A percentile compares a stretch with the other conserved stretches of the same genome.
Conservation (phyloP, 352 stramenopile species). For the Phytopythium vexans region DNA sequence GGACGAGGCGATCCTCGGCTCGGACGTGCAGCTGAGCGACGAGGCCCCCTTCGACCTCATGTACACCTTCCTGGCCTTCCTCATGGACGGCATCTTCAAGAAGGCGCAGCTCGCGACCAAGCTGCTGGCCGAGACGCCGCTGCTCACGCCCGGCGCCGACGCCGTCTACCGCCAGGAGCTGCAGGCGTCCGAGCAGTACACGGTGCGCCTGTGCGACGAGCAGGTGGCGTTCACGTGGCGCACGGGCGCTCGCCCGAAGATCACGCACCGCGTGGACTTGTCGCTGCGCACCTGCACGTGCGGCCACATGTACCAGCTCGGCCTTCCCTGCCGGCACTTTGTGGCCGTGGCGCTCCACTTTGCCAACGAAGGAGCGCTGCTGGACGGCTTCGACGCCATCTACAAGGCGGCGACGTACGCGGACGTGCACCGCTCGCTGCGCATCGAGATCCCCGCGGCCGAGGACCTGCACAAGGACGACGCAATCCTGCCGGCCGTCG, state of each 20-base stretch:
- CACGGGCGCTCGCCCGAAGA: slow-evolving; percentile 58
- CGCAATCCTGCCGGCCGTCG: slow-evolving; percentile 49
- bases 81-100: slow-evolving; percentile 76
- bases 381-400: slow-evolving; percentile 64
- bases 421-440: slow-evolving; percentile 53
- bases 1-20: slow-evolving; percentile 51
- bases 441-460: slow-evolving; percentile 73
- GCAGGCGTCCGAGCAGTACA: slow-evolving; percentile 50
- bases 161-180: slow-evolving; percentile 62
- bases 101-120: slow-evolving; percentile 68
- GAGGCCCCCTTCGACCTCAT: slow-evolving; percentile 79
- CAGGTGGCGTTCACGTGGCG: slow-evolving; percentile 73
- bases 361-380: slow-evolving; percentile 44
- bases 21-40: slow-evolving; percentile 58
- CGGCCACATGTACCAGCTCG: slow-evolving; percentile 64
- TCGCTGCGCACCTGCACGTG: slow-evolving; percentile 63
- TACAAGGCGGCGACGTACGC: slow-evolving; percentile 68
- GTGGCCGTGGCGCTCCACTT: slow-evolving; percentile 67
- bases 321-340: slow-evolving; percentile 75
- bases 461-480: slow-evolving; percentile 72
- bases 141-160: slow-evolving; percentile 63
- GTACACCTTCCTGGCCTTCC: slow-evolving; percentile 73
- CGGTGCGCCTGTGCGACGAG: slow-evolving; percentile 62
- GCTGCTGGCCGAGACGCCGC: slow-evolving; percentile 31
- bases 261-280: slow-evolving; percentile 65